Base-by-base conservation (phyloP, 202 grass and related monocot species). In the Schoenoplectus tabernaemontani region DNA sequence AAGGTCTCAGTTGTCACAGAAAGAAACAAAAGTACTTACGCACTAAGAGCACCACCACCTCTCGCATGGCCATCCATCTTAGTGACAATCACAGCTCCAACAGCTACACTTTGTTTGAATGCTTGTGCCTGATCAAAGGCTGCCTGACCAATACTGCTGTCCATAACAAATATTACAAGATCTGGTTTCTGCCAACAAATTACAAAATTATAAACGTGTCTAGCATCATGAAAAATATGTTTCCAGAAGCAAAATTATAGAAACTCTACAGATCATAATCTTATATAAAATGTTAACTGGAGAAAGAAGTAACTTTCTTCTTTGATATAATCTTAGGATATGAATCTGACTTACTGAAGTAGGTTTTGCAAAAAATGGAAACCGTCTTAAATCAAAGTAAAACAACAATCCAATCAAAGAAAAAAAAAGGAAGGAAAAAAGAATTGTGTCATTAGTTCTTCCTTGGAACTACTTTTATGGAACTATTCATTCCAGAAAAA, bases 121-220 rank as follows among this genome's bases (percentile, higher is more conserved):
- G 94, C 94, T 84, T 97, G 94, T 76, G 91, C 94, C 78, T 97
- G 91, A 91, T 93, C 94, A 90, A 97, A 93, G 78, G 94, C 89
- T 82, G 94, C 94, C 86, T 93, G 94, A 76, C 94, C 94, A 57
- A 97, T 97, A 85, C 94, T 97, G 48, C 93, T 90, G 64, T 97
- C 93, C 94, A 97, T 97, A 58, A 97, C 94, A 90, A 97, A 97
- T 82, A 97, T 90, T 47, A 97, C 89, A 56, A 93, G 78, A 81
- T 97, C 91, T 72, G 94, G 91, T 90, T 94, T 93, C 94, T 97
- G 86, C 67, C 86, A 10, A 74, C 67, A 80, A 82, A 42, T 15
- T 76, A 78, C 57, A 82, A 13, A 80, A 83, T 33, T 24, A 10
- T 12, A 22, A 2, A 85, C 59, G 9, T 66, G 33, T 23, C 22